Conservation (phyloP, 805 yeast genomes). For the Cyberlindnera lachancei region DNA sequence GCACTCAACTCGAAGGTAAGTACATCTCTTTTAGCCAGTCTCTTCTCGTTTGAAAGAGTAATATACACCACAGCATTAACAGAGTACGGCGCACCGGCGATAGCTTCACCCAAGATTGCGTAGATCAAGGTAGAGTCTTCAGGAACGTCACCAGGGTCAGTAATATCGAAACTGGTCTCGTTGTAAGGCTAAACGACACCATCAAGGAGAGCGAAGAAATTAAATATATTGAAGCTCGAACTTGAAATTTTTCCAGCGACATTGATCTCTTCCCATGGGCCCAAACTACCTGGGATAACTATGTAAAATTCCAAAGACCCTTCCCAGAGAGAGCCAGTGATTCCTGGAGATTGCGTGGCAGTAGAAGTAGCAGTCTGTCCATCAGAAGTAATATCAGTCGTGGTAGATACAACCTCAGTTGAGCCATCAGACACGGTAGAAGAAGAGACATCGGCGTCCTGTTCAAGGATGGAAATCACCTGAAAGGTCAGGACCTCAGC, state of each 20-base stretch:
- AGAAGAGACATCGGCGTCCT: no score
- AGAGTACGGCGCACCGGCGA: constrained; percentile 58
- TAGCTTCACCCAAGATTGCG: constrained; percentile 40
- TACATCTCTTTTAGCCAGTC: constrained; percentile 14
- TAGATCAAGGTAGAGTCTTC: constrained; percentile 16
- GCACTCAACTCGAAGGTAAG: constrained; percentile 5
- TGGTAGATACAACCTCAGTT: no score
- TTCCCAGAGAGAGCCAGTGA: constrained; percentile 23
- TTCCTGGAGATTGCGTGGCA: constrained; percentile 15
- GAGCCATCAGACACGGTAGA: no score
- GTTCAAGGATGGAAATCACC: no score
- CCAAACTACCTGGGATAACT: constrained; percentile 37
- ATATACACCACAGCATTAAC: constrained; percentile 16
- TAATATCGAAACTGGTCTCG: background rate
- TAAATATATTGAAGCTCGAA: constrained; percentile 22
- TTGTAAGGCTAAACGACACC: constrained; percentile 22
- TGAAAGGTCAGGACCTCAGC: no score
- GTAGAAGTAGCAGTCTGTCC: no score
- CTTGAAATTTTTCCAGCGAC: constrained; percentile 46
- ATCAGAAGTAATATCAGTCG: no score
- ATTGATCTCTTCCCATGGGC: constrained; percentile 50
- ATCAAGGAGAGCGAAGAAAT: constrained; percentile 35
- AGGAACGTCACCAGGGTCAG: constrained; percentile 32
- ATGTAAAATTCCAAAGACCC: constrained; percentile 40
- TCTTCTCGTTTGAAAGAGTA: constrained; percentile 20